Percentiles rank a stretch among this genome's conserved stretches.
Evolutionary conservation across 495 filamentous ascomycete genomes (phyloP).

Genomic region (Penicillium cataractarum): DNA sequence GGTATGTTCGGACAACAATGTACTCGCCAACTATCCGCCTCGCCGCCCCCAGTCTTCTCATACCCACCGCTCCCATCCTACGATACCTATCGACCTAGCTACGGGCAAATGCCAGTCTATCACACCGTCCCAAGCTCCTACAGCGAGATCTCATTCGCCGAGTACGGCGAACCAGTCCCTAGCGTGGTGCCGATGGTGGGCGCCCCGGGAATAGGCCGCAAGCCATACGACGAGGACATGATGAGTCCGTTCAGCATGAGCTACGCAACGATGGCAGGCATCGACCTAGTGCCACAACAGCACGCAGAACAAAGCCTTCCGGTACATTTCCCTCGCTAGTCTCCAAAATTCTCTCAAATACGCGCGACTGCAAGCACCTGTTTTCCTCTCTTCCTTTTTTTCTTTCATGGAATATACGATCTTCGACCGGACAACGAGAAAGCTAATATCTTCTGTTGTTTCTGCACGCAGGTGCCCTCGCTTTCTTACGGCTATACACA

Average conservation of each 20-base stretch:
- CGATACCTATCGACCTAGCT: slow-evolving; percentile 68
- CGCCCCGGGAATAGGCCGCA: slow-evolving; percentile 50
- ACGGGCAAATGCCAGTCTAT: slow-evolving; percentile 66
- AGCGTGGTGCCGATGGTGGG: slow-evolving; percentile 68
- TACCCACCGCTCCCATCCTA: slow-evolving; percentile 68
- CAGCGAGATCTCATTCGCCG: slow-evolving; percentile 56
- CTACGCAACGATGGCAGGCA: slow-evolving; percentile 72
- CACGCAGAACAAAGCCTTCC: slow-evolving; percentile 38
- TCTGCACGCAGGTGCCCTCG: slow-evolving; percentile 72
- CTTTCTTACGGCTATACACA: slow-evolving; percentile 81
- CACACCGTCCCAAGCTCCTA: slow-evolving; percentile 61
- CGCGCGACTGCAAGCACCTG: slow-evolving; percentile 31
- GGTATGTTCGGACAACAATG: slow-evolving; percentile 69
- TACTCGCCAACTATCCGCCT: slow-evolving; percentile 69
- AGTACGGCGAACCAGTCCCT: slow-evolving; percentile 65
- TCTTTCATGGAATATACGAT: neutral
- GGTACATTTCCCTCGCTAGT: slow-evolving; percentile 55
- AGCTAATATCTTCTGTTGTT: slow-evolving; percentile 35
- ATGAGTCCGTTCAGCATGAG: slow-evolving; percentile 77
- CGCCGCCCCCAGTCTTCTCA: slow-evolving; percentile 76
- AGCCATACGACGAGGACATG: slow-evolving; percentile 64
- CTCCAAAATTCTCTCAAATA: slow-evolving; percentile 63
- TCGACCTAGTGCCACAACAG: slow-evolving; percentile 63
- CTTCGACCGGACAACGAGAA: slow-evolving; percentile 11
- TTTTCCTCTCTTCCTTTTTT: neutral